Evolutionary conservation across 495 filamentous ascomycete species (phyloP).

Genomic region (Tuber melanosporum): DNA sequence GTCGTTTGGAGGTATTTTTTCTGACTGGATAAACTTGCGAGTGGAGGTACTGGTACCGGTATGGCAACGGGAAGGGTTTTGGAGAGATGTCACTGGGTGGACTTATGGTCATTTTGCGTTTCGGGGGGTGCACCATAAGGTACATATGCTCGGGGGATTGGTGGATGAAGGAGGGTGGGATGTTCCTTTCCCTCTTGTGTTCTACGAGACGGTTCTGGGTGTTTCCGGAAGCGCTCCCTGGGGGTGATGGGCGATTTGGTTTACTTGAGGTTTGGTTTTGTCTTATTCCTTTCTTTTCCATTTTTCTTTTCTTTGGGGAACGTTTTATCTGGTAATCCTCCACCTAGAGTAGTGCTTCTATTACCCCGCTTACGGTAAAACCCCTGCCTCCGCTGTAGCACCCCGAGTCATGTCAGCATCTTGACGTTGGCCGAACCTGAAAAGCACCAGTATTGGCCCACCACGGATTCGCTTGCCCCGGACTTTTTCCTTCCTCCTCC

Average conservation of each 20-base stretch:
- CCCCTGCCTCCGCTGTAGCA: background rate
- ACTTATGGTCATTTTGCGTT: background rate
- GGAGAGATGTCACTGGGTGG: background rate
- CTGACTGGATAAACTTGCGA: background rate
- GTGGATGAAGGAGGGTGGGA: background rate
- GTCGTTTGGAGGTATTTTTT: constrained; percentile 5
- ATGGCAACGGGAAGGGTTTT: background rate
- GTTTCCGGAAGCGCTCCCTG: background rate
- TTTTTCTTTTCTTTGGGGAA: background rate
- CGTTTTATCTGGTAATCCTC: background rate
- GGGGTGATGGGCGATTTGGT: background rate
- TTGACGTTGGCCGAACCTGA: background rate
- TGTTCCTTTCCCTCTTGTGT: background rate
- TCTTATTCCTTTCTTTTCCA: background rate
- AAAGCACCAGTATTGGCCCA: background rate
- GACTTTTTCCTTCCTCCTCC: background rate
- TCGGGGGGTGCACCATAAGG: background rate
- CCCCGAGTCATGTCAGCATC: background rate
- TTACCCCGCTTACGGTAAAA: background rate
- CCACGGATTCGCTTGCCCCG: background rate
- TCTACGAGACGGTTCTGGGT: background rate
- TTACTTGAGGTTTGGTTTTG: background rate
- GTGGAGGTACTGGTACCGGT: background rate
- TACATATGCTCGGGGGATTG: background rate
- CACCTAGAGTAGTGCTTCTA: background rate